Conservation (phyloP, 2,329 filamentous ascomycete species). For the Cercospora brassicicola region DNA sequence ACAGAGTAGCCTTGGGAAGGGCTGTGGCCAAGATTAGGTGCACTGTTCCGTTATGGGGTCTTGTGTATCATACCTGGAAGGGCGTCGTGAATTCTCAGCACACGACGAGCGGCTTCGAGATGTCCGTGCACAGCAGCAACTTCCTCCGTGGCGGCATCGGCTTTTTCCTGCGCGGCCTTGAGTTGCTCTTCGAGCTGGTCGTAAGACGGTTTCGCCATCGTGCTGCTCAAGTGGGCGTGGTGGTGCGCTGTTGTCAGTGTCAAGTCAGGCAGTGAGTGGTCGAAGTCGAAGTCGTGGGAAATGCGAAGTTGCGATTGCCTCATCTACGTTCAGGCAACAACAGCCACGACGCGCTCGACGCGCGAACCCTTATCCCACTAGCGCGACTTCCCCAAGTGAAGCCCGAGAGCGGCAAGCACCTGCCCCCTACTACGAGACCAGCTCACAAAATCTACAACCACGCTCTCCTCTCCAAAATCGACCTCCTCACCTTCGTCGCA, state of each 20-base stretch:
- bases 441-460: neutral
- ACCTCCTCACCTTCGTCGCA: constrained; percentile 7
- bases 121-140: neutral
- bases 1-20: neutral
- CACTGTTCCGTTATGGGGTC: neutral
- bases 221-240: neutral
- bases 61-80: neutral
- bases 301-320: neutral
- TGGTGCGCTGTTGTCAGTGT: neutral
- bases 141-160: neutral
- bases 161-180: neutral
- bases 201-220: neutral
- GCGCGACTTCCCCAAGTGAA: neutral
- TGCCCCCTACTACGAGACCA: neutral
- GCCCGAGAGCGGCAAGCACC: neutral
- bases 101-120: neutral
- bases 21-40: neutral
- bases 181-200: neutral
- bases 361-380: neutral
- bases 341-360: neutral
- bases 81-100: neutral
- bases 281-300: neutral
- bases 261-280: neutral
- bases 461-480: neutral
- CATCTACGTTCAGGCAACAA: neutral